Percentiles rank a stretch among this genome's conserved stretches.
These are phyloP conservation scores for Boletus subluridellus DNA, from an alignment of 1,284 basidiomycete species.

Conservation along the genomic window DNA sequence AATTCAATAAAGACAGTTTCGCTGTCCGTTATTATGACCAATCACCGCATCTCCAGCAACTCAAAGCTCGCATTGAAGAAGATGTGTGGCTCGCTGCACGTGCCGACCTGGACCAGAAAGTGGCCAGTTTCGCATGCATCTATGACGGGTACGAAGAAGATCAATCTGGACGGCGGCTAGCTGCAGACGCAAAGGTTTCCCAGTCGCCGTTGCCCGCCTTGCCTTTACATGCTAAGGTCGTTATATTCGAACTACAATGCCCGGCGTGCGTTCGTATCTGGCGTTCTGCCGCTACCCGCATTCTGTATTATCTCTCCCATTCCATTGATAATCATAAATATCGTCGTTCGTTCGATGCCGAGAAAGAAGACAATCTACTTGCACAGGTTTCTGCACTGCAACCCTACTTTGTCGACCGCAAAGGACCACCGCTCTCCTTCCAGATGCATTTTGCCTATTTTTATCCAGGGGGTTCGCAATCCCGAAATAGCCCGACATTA, in stretches of 20 bases:
- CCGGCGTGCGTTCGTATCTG: background rate
- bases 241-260: conserved; percentile 9
- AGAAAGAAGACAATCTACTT: background rate
- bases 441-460: background rate
- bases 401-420: background rate
- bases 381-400: background rate
- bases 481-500: background rate
- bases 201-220: background rate
- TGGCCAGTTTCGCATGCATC: no score
- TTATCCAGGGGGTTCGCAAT: background rate
- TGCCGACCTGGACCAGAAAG: background rate
- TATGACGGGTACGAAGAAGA: background rate
- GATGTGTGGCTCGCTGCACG: background rate
- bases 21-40: conserved; percentile 6
- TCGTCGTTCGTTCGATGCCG: background rate
- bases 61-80: background rate
- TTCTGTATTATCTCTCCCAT: no score
- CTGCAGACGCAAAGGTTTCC: no score
- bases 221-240: background rate
- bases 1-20: conserved; percentile 17
- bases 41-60: background rate
- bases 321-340: no score
- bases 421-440: background rate
- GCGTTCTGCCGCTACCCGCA: no score
- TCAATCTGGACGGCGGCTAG: background rate